phyloP scores from a whole-genome alignment of 345 rosid species.

The Corchorus capsularis region DNA sequence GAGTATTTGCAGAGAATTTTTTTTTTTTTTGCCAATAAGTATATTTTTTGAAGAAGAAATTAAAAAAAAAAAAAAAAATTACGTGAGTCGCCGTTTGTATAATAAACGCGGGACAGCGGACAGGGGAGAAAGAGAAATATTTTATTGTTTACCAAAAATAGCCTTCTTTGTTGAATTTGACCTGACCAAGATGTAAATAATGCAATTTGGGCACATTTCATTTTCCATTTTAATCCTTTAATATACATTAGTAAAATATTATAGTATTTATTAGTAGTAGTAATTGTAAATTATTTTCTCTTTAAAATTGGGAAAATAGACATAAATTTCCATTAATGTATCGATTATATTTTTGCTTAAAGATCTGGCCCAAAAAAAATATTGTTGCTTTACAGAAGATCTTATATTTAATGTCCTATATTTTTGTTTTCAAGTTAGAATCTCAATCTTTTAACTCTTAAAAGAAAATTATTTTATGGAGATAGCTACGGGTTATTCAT shows the following conservation, averaged over 20 bases:
- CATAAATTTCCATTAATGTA: too few species aligned
- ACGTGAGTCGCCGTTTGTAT: conserved; percentile 30
- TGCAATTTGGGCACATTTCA: not conserved
- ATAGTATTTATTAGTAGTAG: too few species aligned
- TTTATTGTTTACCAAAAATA: not conserved
- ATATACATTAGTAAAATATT: too few species aligned
- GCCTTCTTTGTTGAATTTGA: conserved; percentile 1
- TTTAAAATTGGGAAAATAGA: too few species aligned
- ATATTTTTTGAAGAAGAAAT: not conserved
- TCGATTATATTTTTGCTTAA: too few species aligned
- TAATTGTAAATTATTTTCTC: too few species aligned
- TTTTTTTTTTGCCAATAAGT: not conserved
- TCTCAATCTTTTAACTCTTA: not conserved
- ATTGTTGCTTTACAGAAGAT: too few species aligned
- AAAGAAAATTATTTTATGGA: not conserved
- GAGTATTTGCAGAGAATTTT: not conserved
- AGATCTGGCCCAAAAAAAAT: too few species aligned
- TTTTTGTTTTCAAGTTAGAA: not conserved
- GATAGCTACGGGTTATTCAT: not conserved
- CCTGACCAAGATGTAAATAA: too few species aligned
- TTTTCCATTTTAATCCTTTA: too few species aligned
- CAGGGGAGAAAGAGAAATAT: not conserved
- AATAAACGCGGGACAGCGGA: conserved; percentile 22
- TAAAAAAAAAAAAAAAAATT: not conserved
- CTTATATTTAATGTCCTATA: not conserved